Base-by-base conservation (phyloP, 192 early-diverging fungal species). In the Rhizophagus sp. region DNA sequence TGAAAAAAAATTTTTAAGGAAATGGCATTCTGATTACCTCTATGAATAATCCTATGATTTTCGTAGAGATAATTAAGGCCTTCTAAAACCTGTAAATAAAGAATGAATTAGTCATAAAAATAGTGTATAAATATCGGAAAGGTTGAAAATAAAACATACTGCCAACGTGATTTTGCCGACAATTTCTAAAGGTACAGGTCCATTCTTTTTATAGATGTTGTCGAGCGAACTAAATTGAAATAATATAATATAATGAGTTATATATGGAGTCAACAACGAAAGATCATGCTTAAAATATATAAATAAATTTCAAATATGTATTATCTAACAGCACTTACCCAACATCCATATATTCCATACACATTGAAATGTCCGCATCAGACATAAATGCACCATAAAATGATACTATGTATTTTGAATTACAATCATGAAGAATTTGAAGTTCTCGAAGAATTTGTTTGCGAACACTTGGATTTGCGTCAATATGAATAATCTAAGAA, bases 301-400 rank as follows among this genome's bases (percentile, higher is more conserved):
- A 10, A 7, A 44, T 12, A 47, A 44, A 52, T 50, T 2, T 52
- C 17, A 11, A 47, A 61, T 11, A 19, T 36, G 10, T 25, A 47
- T 66, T 22, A 69, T 50, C 13, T 65, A 80, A 75, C 19, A 12
- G 36, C 34, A 41, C 75, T 82, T 89, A 91, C 87, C 96, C 92
- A 36, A 95, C 88, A 83, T 97, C 94, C 96, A 99, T 98, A 83
- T 92, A 98, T 88, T 99, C 98, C 94, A 99, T 95, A 85, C 97
- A 98, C 80, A 98, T 95, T 27, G 92, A 94, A 76, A 99, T 92
- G 82, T 94, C 93, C 50, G 91, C 92, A 49, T 88, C 89, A 75
- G 89, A 91, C 77, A 93, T 87, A 80, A 96, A 99, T 17, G 98
- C 96, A 49, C 98, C 98, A 81, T 97, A 99, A 82, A 96, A 99